phyloP scores from a whole-genome alignment of 2,329 filamentous ascomycete species.

The Sodiomyces alkalinus region DNA sequence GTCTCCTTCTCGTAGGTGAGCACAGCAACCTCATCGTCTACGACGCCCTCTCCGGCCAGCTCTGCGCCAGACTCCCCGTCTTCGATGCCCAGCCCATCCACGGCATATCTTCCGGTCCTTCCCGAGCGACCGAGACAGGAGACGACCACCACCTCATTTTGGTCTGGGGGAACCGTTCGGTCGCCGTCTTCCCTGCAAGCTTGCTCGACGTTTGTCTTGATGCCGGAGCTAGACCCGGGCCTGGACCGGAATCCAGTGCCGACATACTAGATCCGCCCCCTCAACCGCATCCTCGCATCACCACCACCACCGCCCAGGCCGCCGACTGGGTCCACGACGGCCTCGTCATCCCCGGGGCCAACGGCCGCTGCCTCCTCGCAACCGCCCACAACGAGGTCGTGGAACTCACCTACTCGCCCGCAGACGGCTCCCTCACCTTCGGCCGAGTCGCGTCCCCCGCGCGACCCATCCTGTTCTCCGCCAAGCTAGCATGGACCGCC shows the following conservation, averaged over 20 bases:
- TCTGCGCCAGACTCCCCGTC: conserved; percentile 29
- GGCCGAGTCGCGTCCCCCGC: conserved; percentile 46
- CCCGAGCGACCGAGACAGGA: too few relatives aligned
- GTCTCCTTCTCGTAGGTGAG: conserved; percentile 42
- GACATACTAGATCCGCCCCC: too few relatives aligned
- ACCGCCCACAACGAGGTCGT: conserved; percentile 81
- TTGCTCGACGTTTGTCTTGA: conserved; percentile 14
- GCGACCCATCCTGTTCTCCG: conserved; percentile 77
- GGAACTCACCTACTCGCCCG: conserved; percentile 23
- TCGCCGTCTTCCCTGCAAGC: conserved; percentile 25
- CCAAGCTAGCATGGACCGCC: conserved; percentile 50
- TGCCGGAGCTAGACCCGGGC: too few relatives aligned
- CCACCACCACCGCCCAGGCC: conserved; percentile 27
- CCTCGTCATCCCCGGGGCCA: conserved; percentile 29
- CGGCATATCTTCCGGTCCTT: conserved; percentile 40
- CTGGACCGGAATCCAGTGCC: too few relatives aligned
- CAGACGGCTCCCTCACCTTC: conserved; percentile 20
- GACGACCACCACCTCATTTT: conserved; percentile 29
- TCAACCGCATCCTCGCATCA: too few relatives aligned
- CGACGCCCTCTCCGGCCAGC: conserved; percentile 18
- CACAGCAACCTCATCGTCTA: conserved; percentile 43
- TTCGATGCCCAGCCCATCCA: conserved; percentile 61
- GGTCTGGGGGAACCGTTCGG: conserved; percentile 54
- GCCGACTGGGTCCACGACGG: conserved; percentile 70
- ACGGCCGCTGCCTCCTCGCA: conserved; percentile 41